Evolutionary conservation across 73 alveolate genomes (phyloP).

Genomic region (Uronychia binucleata): DNA sequence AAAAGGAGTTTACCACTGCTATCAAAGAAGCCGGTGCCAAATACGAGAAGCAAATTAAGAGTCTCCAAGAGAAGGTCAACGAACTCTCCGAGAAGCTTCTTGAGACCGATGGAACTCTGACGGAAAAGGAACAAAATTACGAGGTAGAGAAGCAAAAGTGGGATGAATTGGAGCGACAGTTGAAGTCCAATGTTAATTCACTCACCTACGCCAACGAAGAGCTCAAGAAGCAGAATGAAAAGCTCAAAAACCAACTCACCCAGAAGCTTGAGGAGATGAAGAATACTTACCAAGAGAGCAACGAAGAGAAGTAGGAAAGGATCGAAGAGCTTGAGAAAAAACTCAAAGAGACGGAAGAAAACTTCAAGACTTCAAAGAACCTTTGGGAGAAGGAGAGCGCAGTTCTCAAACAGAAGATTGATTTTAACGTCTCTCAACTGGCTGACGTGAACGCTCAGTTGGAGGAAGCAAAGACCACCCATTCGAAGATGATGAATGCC

Average conservation of each 20-base stretch:
- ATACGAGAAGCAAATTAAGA: constrained; percentile 38
- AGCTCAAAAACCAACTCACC: constrained; percentile 18
- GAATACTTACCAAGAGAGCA: constrained; percentile 11
- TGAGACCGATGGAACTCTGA: constrained; percentile 29
- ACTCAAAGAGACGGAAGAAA: constrained; percentile 12
- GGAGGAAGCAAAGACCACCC: constrained; percentile 56
- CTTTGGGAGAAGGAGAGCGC: constrained; percentile 51
- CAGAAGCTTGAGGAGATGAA: neutral
- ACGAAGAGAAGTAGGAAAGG: constrained; percentile 4
- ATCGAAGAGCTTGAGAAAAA: constrained; percentile 5
- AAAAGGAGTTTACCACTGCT: constrained; percentile 33
- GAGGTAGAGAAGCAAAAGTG: neutral
- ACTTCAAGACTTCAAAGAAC: constrained; percentile 12
- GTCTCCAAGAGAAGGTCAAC: constrained; percentile 10
- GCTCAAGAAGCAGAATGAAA: constrained; percentile 12
- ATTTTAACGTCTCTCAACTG: constrained; percentile 49
- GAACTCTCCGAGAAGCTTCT: constrained; percentile 26
- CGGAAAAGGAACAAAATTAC: constrained; percentile 12
- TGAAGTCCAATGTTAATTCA: constrained; percentile 10
- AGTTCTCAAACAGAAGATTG: constrained; percentile 36
- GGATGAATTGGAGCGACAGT: constrained; percentile 24
- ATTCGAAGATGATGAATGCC: constrained; percentile 53
- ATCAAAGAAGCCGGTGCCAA: constrained; percentile 17
- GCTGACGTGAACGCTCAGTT: constrained; percentile 30
- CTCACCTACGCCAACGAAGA: neutral